A percentile compares a stretch with the other conserved stretches of the same genome.
Evolutionary conservation across 495 filamentous ascomycete genomes (phyloP).

Genomic region (Talaromyces stipitatus): DNA sequence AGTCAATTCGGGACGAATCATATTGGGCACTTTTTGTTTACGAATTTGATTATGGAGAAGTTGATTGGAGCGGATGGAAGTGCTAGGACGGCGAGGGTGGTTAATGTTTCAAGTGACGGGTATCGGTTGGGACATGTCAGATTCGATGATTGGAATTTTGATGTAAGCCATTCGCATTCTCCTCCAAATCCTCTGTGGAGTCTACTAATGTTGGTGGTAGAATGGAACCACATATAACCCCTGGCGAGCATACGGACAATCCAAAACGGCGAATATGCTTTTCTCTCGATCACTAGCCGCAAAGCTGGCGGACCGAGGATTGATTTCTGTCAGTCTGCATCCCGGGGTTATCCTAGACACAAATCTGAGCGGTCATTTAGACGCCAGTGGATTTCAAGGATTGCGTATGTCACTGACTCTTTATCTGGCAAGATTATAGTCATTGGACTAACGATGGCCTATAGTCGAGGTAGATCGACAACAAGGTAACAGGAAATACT

Average conservation of each 20-base stretch:
- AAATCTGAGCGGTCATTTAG: conserved; percentile 19
- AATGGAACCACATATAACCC: conserved; percentile 44
- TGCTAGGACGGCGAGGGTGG: conserved; percentile 11
- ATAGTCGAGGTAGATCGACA: conserved; percentile 9
- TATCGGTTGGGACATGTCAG: conserved; percentile 33
- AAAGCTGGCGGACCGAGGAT: conserved; percentile 18
- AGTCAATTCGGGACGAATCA: conserved; percentile 49
- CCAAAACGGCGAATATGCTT: conserved; percentile 53
- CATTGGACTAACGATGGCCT: background rate
- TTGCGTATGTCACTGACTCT: conserved; percentile 16
- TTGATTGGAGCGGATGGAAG: conserved; percentile 17
- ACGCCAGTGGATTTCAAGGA: conserved; percentile 11
- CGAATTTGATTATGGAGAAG: conserved; percentile 46
- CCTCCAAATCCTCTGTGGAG: conserved; percentile 2
- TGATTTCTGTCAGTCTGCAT: conserved; percentile 33
- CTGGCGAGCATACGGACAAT: conserved; percentile 46
- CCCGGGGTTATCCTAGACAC: conserved; percentile 31
- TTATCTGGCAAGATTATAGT: too few species aligned
- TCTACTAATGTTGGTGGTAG: conserved; percentile 20
- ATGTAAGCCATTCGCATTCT: conserved; percentile 10
- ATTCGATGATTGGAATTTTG: conserved; percentile 51
- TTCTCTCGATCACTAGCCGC: conserved; percentile 40
- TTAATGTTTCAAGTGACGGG: conserved; percentile 27
- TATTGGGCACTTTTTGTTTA: conserved; percentile 52
- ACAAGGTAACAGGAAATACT: conserved; percentile 20